A percentile compares a stretch with the other conserved stretches of the same genome.
Evolutionary conservation across 1,284 basidiomycete genomes (phyloP).

Genomic region (Gymnopus androsaceus): DNA sequence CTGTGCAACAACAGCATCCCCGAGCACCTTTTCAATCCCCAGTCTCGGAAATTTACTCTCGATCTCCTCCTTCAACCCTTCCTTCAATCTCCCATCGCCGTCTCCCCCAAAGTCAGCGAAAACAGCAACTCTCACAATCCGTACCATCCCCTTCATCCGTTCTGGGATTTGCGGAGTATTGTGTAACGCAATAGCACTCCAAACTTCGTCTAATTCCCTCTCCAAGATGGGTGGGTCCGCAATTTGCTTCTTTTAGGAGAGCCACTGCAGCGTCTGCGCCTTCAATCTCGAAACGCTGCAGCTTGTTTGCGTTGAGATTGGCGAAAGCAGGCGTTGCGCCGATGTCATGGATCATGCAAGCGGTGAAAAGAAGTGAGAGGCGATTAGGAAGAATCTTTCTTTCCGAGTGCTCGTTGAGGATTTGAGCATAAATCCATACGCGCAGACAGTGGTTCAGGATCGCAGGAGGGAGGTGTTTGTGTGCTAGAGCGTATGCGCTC

Average conservation of each 20-base stretch:
- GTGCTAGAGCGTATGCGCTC: background rate
- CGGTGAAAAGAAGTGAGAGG: background rate
- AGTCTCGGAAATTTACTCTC: background rate
- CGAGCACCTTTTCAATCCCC: constrained; percentile 8
- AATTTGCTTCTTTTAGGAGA: background rate
- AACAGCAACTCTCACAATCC: constrained; percentile 4
- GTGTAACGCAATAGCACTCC: constrained; percentile 8
- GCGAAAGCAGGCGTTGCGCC: background rate
- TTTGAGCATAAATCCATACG: background rate
- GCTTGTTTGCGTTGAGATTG: background rate
- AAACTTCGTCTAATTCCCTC: constrained; percentile 1
- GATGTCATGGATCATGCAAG: constrained; percentile 10
- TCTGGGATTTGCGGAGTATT: constrained; percentile 6
- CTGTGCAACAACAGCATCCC: constrained; percentile 1
- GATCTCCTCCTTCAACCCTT: background rate
- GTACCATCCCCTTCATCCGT: constrained; percentile 1
- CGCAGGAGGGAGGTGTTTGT: background rate
- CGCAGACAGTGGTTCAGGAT: constrained; percentile 3
- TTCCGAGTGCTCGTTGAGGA: background rate
- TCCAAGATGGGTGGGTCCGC: background rate
- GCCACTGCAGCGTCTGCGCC: constrained; percentile 4
- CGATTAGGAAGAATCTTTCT: background rate
- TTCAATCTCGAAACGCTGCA: constrained; percentile 10
- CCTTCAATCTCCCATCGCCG: background rate
- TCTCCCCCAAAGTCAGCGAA: constrained; percentile 1